Base-by-base conservation (phyloP, 495 filamentous ascomycete genomes). In the Corynascus novoguineensis region DNA sequence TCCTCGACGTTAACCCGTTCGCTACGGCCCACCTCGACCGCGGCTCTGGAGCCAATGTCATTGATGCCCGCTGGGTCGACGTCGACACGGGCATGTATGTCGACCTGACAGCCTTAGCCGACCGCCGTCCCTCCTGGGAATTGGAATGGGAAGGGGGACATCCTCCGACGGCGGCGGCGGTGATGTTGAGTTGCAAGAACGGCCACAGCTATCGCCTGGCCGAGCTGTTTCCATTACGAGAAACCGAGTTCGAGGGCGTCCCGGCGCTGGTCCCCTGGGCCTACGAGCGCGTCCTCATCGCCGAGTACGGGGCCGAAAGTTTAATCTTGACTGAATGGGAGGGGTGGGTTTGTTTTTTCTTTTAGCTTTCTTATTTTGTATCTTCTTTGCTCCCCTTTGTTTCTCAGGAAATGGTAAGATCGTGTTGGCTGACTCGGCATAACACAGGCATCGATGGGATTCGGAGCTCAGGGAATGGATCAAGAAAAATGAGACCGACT, bases 51-150 rank as follows among this genome's bases (percentile, higher is more conserved):
- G 64, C 75, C 49, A 95, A 95, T 63, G 78, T 93, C 32, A 95
- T 95, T 64, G 90, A 93, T 70, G 89, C 88, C 35, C 75, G 89
- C 19, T 95, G 87, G 87, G 84, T 95, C 59, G 89, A 95, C 69
- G 75, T 80, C 21, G 68, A 72, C 47, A 93, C 83, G 58, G 90
- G 89, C 8, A 73, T 92, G 53, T 95, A 86, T 75, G 86, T 95
- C 66, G 90, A 95, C 64, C 90, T 95, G 66, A 95, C 89, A n/a
- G 89, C 82, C 24, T 68, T 93, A 25, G 81, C n/a, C n/a, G n/a
- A n/a, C n/a, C n/a, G n/a, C n/a, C n/a, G n/a, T n/a, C n/a, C n/a
- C n/a, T n/a, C n/a, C n/a, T n/a, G n/a, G n/a, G n/a, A n/a, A n/a
- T n/a, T 80, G 40, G 84, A 88, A 66, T 80, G 85, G n/a, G 74